phyloP scores from a whole-genome alignment of 2,329 filamentous ascomycete species.

The Alternaria metachromatica region DNA sequence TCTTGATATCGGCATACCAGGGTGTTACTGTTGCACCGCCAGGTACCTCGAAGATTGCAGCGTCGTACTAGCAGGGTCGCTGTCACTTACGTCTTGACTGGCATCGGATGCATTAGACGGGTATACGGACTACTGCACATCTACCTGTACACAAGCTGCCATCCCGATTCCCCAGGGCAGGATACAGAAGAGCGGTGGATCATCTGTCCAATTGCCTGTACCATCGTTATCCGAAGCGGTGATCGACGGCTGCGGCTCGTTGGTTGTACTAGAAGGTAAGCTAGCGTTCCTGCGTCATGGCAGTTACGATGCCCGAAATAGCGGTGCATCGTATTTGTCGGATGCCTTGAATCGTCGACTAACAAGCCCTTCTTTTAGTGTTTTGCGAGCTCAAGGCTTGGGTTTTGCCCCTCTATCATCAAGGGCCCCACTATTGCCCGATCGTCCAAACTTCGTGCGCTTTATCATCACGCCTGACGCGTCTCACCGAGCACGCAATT shows the following conservation, averaged over 20 bases:
- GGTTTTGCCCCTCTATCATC: slow-evolving; percentile 7
- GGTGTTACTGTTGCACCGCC: slow-evolving; percentile 16
- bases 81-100: neutral
- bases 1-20: neutral
- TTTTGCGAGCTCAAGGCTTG: neutral
- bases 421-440: slow-evolving; percentile 9
- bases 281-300: slow-evolving; percentile 1
- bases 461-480: slow-evolving; percentile 12
- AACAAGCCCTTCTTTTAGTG: neutral
- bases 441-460: slow-evolving; percentile 6
- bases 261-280: slow-evolving; percentile 3
- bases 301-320: neutral
- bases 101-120: slow-evolving; percentile 1
- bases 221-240: slow-evolving; percentile 12
- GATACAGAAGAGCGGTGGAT: slow-evolving; percentile 36
- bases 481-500: slow-evolving; percentile 17
- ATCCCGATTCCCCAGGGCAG: slow-evolving; percentile 10
- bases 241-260: slow-evolving; percentile 6
- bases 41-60: slow-evolving; percentile 21
- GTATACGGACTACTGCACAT: slow-evolving; percentile 2
- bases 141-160: neutral
- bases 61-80: slow-evolving; percentile 17
- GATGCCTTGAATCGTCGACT: neutral
- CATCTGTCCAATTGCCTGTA: slow-evolving; percentile 39
- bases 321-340: slow-evolving; percentile 4